Base-by-base conservation (phyloP, 257 asterid genomes). In the Nicotiana sylvestris region DNA sequence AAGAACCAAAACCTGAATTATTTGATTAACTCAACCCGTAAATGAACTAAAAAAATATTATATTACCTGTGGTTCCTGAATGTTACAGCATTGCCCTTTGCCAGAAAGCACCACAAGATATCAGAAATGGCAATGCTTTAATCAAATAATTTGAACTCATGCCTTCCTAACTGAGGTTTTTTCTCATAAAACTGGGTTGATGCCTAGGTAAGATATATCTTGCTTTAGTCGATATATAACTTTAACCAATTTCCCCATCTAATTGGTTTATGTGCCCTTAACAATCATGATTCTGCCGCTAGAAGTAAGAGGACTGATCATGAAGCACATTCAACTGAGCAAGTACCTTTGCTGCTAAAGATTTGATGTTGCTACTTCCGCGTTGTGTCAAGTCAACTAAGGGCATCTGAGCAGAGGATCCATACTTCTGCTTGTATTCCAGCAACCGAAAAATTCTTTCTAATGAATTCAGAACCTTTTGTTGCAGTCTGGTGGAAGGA, bases 381-480 rank as follows among this genome's bases (percentile, higher is more conserved):
- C 89, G 83, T 74, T 88, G 94, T 35, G 96, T 88, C 90, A 92
- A 89, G 55, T 90, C 96, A 77, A 92, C 90, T 86, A 92, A 84
- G 43, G 86, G 83, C 89, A 69, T 80, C 37, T 90, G 92, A 78
- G 88, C 92, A 8, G 81, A 82, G 11, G 2, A 21, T 25, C 92
- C 96, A 83, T 89, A 90, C 80, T 60, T 89, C 2, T 83, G 88
- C 81, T 89, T 92, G 78, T 82, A 85, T 62, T 92, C 96, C 12
- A 80, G 18, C 57, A 90, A 21, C 66, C 93, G 87, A 83, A 92
- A 92, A 32, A 92, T 84, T 85, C 92, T 88, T 89, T 88, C 93
- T 76, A 92, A 83, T 78, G 89, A 67, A 61, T 21, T 70, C 88
- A 92, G 81, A 25, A 88, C 89, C 84, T 92, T 92, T 66, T 90